Percentiles rank a stretch among this genome's conserved stretches.
phyloP scores from a whole-genome alignment of 2,329 filamentous ascomycete genomes.

The Cercospora sp. region DNA sequence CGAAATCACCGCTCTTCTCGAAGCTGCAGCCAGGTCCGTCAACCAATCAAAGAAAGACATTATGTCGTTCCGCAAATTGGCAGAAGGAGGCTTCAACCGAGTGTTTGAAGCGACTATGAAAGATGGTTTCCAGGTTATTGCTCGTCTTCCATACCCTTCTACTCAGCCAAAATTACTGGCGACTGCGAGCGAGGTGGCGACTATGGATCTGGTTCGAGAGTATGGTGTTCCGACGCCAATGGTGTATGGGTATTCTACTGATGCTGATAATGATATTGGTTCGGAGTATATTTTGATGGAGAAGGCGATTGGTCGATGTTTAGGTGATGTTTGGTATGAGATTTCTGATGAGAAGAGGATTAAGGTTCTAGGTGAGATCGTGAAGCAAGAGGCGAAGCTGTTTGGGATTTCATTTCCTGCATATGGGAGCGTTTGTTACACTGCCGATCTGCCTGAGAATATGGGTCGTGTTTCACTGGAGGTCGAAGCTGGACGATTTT shows the following conservation, averaged over 20 bases:
- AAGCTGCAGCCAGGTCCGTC: constrained; percentile 18
- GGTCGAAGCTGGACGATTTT: constrained; percentile 26
- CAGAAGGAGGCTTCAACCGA: constrained; percentile 33
- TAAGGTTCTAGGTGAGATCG: background rate
- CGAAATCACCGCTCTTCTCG: constrained; percentile 20
- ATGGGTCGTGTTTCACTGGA: constrained; percentile 16
- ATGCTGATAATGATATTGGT: constrained; percentile 23
- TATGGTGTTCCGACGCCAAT: constrained; percentile 28
- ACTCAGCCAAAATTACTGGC: constrained; percentile 26
- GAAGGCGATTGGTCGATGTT: constrained; percentile 20
- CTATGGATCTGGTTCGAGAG: constrained; percentile 29
- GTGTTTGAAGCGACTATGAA: constrained; percentile 29
- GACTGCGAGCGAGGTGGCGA: constrained; percentile 36
- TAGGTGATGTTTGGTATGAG: constrained; percentile 31
- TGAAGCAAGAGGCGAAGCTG: background rate
- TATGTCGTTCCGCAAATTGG: constrained; percentile 24
- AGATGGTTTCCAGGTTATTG: constrained; percentile 32
- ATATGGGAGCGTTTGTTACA: constrained; percentile 34
- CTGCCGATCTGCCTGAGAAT: constrained; percentile 18
- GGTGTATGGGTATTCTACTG: constrained; percentile 25
- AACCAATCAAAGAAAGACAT: constrained; percentile 12
- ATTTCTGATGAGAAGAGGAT: constrained; percentile 31
- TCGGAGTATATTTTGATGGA: constrained; percentile 35
- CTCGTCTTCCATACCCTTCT: constrained; percentile 30
- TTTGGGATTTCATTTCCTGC: constrained; percentile 25